Base-by-base conservation (phyloP, 148 eudicot genomes). In the Rhododendron molle region DNA sequence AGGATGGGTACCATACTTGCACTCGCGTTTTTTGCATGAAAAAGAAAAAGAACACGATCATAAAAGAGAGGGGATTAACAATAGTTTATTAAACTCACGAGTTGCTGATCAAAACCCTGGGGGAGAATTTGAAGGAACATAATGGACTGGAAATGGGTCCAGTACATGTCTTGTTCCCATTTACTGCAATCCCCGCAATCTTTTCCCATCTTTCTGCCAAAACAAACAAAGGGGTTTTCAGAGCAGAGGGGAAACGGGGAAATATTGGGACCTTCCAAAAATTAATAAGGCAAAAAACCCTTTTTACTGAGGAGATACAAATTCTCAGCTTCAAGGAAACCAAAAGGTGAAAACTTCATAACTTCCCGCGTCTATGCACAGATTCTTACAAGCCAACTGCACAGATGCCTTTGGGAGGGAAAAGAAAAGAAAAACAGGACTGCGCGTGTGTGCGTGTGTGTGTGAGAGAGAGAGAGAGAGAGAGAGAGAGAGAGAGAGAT, bases 121-220 rank as follows among this genome's bases (percentile, higher is more conserved):
- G 88, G 47, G 4, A 93, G 87, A 60, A 89, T 20, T 71, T 89
- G 92, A 83, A 85, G 89, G 90, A 93, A 93, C 47, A 88, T 90
- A 81, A 85, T 79, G 83, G 87, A 80, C 30, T 83, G 79, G 50
- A 93, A 93, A 47, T 86, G 91, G 26, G 76, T 86, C 92, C 95
- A 93, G 82, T 91, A 91, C 47, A 91, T 89, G 40, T 87, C 83
- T 40, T 93, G 72, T 69, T 89, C 91, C 83, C 89, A 86, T 34
- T 69, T 85, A 16, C 76, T 83, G 85, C 93, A 91, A 74, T 90
- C 87, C 20, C 62, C 43, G 62, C 93, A 90, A 38, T 87, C 84
- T 65, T 86, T 90, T 46, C 80, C 83, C 92, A 89, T 89, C 32
- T 81, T 87, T 77, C 81, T 26, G n/a, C 28, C 38, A 71, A 71